A percentile compares a stretch with the other conserved stretches of the same genome.
Conservation (phyloP, 805 yeast genomes). For the Pichia scutulata region DNA sequence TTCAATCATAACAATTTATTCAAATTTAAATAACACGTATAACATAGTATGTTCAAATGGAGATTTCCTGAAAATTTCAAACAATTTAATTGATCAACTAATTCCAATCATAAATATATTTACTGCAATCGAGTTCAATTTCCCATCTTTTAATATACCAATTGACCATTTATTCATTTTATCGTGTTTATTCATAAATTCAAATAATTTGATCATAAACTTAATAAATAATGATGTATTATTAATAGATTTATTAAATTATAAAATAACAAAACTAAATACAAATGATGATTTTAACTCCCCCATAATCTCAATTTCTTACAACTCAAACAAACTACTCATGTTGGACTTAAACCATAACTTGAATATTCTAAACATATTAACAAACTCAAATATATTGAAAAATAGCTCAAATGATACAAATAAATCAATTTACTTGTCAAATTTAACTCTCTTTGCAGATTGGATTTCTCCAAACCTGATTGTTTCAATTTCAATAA, state of each 20-base stretch:
- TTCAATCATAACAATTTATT: constrained; percentile 17
- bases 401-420: background rate
- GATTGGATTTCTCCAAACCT: background rate
- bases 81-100: constrained; percentile 16
- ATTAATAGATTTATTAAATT: background rate
- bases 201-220: constrained; percentile 18
- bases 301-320: constrained; percentile 7
- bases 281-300: background rate
- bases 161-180: constrained; percentile 7
- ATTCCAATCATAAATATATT: constrained; percentile 12
- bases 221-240: constrained; percentile 18
- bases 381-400: background rate
- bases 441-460: background rate
- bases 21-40: constrained; percentile 14
- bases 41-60: constrained; percentile 14
- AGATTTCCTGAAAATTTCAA: constrained; percentile 15
- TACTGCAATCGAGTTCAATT: background rate
- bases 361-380: background rate
- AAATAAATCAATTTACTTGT: background rate
- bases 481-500: background rate
- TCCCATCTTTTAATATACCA: background rate
- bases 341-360: constrained; percentile 3
- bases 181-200: constrained; percentile 16
- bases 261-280: background rate
- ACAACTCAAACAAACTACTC: background rate